Percentiles rank a stretch among this genome's conserved stretches.
phyloP scores from a whole-genome alignment of 805 yeast species.

The Suhomyces xylopsoci region DNA sequence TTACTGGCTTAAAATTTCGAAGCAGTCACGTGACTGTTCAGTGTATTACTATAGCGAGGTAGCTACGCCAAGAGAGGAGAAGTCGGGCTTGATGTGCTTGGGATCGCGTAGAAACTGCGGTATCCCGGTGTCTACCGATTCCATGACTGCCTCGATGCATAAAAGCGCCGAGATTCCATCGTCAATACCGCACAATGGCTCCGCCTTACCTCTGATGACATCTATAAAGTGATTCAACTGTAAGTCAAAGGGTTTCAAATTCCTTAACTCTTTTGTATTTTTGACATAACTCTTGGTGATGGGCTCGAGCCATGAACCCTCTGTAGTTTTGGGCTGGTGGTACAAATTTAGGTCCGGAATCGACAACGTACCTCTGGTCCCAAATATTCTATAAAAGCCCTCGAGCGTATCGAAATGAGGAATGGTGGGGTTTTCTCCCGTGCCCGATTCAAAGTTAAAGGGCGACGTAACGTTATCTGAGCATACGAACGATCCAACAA shows the following conservation, averaged over 20 bases:
- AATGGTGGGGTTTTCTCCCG: constrained; percentile 43
- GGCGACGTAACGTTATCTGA: constrained; percentile 42
- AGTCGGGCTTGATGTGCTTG: constrained; percentile 8
- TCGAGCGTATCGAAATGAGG: constrained; percentile 28
- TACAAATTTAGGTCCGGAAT: constrained; percentile 40
- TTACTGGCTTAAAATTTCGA: constrained; percentile 9
- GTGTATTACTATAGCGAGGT: neutral
- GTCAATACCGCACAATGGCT: constrained; percentile 28
- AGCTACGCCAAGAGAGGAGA: constrained; percentile 1
- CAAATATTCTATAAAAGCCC: constrained; percentile 40
- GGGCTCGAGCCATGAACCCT: constrained; percentile 29
- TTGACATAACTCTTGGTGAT: constrained; percentile 10
- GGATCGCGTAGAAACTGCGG: constrained; percentile 20
- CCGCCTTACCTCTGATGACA: constrained; percentile 26
- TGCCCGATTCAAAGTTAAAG: constrained; percentile 39
- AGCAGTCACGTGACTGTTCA: neutral
- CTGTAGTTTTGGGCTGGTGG: constrained; percentile 23
- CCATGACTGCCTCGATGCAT: constrained; percentile 34
- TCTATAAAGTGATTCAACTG: constrained; percentile 40
- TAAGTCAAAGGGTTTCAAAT: constrained; percentile 31
- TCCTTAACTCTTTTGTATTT: constrained; percentile 6
- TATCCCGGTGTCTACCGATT: constrained; percentile 28
- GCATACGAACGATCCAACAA: constrained; percentile 41
- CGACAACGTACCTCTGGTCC: constrained; percentile 37
- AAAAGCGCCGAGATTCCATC: constrained; percentile 34